Base-by-base conservation (phyloP, 768 basidiomycete genomes). In the Macrolepiota albuminosa region DNA sequence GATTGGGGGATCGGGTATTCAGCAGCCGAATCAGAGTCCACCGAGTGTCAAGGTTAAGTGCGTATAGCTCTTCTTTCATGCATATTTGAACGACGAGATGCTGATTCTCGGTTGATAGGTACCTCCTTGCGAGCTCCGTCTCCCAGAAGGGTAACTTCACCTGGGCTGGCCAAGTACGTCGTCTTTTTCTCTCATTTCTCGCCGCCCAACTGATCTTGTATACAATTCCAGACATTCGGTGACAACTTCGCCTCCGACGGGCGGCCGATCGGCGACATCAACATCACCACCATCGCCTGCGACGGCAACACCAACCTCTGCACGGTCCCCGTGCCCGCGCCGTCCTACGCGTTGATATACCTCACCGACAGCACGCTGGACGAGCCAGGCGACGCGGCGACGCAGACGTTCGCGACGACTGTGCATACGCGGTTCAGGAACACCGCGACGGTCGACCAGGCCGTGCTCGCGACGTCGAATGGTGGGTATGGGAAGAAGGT, bases 301-400 rank as follows among this genome's bases (percentile, higher is more conserved):
- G 78, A 88, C 67, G 71, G 74, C 31, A 68, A 70, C 3, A 73
- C 73, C 54, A 81, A 82, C 65, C 73, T 76, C 0, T 93, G 91
- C 71, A 65, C 72, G 24, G 76, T 93, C 54, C 76, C 75, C 7
- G 84, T 93, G 43, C 80, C 82, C 31, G 87, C 89, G 0, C 91
- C 92, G 0, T 82, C 83, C 51, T 85, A 87, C 61, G 89, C 89
- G 2, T 76, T 93, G 47, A 86, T 93, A 59, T 91, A 89, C 77
- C 75, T 93, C 43, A 80, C 77, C 1, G 71, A 76, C 55, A 60
- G 69, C 31, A 77, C 54, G 59, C 64, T 7, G 72, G 71, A 49
- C 68, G 71, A 18, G 69, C 69, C 21, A 21, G 42, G 50, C 21
- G 65, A 48, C 1, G 69, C 70, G 5, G 67, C 65, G 7, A 60